A percentile compares a stretch with the other conserved stretches of the same genome.
These are phyloP conservation scores for Auxenochlorella pyrenoidosa DNA, from an alignment of 139 green algal genomes.

Conservation along the genomic window DNA sequence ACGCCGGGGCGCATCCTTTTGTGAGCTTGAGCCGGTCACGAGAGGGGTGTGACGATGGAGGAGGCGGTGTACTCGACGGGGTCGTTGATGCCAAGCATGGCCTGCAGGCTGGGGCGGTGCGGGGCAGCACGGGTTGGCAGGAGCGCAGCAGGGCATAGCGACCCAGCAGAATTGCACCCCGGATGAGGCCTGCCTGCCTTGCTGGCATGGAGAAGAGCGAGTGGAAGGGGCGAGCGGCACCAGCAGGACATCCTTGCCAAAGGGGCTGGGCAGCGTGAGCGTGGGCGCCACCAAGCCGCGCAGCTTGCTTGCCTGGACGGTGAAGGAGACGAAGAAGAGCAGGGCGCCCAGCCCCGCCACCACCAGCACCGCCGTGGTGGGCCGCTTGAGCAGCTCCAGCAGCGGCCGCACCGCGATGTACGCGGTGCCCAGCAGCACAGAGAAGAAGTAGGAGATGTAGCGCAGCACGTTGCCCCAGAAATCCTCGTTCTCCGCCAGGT, in stretches of 20 bases:
- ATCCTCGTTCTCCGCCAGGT: conserved; percentile 72
- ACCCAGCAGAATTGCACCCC: too few relatives aligned
- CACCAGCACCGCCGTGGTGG: conserved; percentile 65
- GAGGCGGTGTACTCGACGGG: conserved; percentile 53
- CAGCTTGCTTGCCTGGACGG: conserved; percentile 24
- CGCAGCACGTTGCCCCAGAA: conserved; percentile 84
- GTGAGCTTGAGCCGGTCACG: background rate
- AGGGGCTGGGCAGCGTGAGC: too few relatives aligned
- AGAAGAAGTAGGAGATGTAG: conserved; percentile 90
- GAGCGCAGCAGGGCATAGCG: too few relatives aligned
- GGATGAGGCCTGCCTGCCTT: too few relatives aligned
- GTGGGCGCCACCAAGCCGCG: too few relatives aligned
- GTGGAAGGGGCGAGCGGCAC: too few relatives aligned
- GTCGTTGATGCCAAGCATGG: conserved; percentile 78
- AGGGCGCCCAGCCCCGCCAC: conserved; percentile 55
- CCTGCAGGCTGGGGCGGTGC: conserved; percentile 26
- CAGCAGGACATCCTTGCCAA: too few relatives aligned
- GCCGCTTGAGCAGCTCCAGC: conserved; percentile 71
- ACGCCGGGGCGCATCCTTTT: background rate
- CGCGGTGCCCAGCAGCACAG: conserved; percentile 89
- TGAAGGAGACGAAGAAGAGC: conserved; percentile 63
- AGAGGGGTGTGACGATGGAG: conserved; percentile 46
- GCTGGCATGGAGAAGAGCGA: too few relatives aligned
- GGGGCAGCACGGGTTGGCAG: background rate
- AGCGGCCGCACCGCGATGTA: conserved; percentile 86